Evolutionary conservation across 2,329 filamentous ascomycete genomes (phyloP).

Genomic region (Aspergillus sojae): DNA sequence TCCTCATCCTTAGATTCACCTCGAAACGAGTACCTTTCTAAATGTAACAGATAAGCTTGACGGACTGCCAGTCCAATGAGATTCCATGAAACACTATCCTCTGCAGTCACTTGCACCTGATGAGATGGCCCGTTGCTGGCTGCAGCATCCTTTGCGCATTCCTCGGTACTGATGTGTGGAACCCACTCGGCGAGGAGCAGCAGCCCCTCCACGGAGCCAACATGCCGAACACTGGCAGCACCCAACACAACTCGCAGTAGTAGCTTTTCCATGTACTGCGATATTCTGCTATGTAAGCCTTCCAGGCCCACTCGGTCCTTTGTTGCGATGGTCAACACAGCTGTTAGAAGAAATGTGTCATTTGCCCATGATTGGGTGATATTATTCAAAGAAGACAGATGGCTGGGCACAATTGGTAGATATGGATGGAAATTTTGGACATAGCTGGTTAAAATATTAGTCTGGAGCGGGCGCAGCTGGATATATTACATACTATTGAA

Average conservation of each 20-base stretch:
- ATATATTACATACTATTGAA: background rate
- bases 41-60: constrained; percentile 24
- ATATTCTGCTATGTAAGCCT: constrained; percentile 1
- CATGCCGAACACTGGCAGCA: constrained; percentile 14
- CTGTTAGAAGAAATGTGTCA: constrained; percentile 15
- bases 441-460: background rate
- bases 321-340: constrained; percentile 19
- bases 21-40: constrained; percentile 23
- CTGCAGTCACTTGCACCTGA: constrained; percentile 1
- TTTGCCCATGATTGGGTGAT: background rate
- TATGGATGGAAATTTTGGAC: constrained; percentile 12
- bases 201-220: constrained; percentile 22
- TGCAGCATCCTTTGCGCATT: background rate
- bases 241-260: constrained; percentile 20
- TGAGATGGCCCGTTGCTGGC: background rate
- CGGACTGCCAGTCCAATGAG: constrained; percentile 27
- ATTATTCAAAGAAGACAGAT: background rate
- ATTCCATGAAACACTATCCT: constrained; percentile 27
- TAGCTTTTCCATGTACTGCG: constrained; percentile 9
- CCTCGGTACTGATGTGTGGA: constrained; percentile 13
- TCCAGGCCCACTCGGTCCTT: constrained; percentile 10
- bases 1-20: constrained; percentile 1
- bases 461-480: no score
- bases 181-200: constrained; percentile 27
- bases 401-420: constrained; percentile 12